Evolutionary conservation across 2,329 filamentous ascomycete species (phyloP).

Genomic region (Verticillium longisporum): DNA sequence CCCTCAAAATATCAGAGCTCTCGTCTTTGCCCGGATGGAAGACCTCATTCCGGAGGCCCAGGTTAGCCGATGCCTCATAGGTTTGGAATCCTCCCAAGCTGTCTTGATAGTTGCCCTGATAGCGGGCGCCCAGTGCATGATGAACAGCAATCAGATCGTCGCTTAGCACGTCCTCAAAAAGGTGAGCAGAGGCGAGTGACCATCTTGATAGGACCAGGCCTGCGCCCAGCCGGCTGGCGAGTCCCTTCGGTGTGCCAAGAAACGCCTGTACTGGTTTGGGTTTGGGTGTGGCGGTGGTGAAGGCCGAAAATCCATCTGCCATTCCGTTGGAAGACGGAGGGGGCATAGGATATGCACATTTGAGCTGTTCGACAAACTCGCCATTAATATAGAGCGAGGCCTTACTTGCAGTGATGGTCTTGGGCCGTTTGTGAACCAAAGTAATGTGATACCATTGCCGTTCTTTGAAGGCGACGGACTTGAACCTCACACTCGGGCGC

Average conservation of each 20-base stretch:
- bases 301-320: constrained; percentile 64
- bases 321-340: constrained; percentile 59
- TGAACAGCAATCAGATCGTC: constrained; percentile 91
- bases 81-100: constrained; percentile 94
- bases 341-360: constrained; percentile 76
- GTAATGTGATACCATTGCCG: constrained; percentile 90
- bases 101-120: constrained; percentile 95
- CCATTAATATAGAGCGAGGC: constrained; percentile 88
- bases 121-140: constrained; percentile 80
- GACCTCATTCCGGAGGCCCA: constrained; percentile 87
- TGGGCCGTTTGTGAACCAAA: constrained; percentile 74
- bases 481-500: constrained; percentile 89
- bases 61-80: constrained; percentile 82
- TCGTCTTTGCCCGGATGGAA: constrained; percentile 86
- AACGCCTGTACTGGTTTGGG: constrained; percentile 80
- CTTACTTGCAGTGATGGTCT: constrained; percentile 68
- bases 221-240: constrained; percentile 68
- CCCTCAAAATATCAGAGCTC: constrained; percentile 82
- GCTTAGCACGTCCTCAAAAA: constrained; percentile 81
- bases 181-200: constrained; percentile 83
- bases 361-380: constrained; percentile 87
- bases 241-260: constrained; percentile 82
- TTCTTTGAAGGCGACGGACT: constrained; percentile 68
- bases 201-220: constrained; percentile 72
- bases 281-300: constrained; percentile 51